Evolutionary conservation across 768 basidiomycete species (phyloP), one percentile per base, ranked within the genome.

Genomic region (Clitopilus hobsonii): DNA sequence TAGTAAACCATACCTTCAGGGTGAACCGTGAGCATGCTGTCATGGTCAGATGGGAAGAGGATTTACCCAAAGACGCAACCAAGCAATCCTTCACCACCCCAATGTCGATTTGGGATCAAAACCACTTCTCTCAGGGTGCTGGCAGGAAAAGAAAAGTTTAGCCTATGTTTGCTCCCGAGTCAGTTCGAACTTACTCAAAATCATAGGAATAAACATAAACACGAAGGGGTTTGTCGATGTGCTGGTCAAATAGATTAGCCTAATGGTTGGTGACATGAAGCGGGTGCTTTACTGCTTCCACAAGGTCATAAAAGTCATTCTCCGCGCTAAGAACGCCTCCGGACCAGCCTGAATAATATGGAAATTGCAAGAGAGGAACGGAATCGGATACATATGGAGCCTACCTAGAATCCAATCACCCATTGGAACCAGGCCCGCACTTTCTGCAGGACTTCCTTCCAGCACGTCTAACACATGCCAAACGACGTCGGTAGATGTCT

Each of bases 381-480:
- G 22, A 20, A 10, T 20, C 22, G 22, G 10, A 20, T 45, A 20
- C 14, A 54, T 2, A 54, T 54, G 29, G 24, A 45, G 52, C 64
- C 51, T 52, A 75, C 76, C 76, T 55, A 78, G 61, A 54, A 79
- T 76, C 76, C 74, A 76, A 64, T 79, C 81, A 36, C 81, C 86
- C 74, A 91, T 95, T 0, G 96, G 96, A 18, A 99, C 97, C 10
- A 98, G 82, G 2, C 95, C 96, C 5, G 94, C 94, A 63, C 89
- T 91, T 74, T 98, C 95, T 7, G 96, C 97, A 5, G 97, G 97
- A 58, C 89, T 91, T 20, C 94, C 96, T 69, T 99, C 96, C 36
- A 96, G 73, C 13, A 99, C 94, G 65, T 99, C 97, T 47, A 99
- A 77, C 36, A 99, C 94, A 70, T 98, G 97, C 95, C 97, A 99